Percentiles rank a stretch among this genome's conserved stretches.
phyloP scores from a whole-genome alignment of 805 yeast species.

The Kockiozyma suomiensis region DNA sequence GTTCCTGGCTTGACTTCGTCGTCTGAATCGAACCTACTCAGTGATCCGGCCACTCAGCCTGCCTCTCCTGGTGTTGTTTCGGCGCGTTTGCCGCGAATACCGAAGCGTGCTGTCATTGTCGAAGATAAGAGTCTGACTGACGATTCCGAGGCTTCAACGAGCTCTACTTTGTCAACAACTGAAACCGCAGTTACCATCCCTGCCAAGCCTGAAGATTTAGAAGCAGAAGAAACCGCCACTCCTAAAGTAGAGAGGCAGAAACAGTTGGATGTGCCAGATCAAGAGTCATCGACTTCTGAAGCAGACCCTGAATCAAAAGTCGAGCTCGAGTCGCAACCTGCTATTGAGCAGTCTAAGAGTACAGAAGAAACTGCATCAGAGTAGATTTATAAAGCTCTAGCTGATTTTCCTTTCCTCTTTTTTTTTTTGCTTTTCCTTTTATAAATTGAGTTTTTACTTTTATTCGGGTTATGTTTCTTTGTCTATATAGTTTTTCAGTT shows the following conservation, averaged over 20 bases:
- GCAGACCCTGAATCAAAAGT: neutral
- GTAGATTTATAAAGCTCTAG: too few relatives aligned
- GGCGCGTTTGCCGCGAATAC: slow-evolving; percentile 24
- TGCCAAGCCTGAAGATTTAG: neutral
- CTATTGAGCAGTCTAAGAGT: neutral
- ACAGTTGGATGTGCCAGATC: neutral
- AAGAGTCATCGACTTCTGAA: neutral
- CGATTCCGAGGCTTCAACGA: neutral
- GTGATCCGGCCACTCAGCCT: slow-evolving; percentile 14
- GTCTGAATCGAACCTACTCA: neutral
- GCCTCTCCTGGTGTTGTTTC: slow-evolving; percentile 18
- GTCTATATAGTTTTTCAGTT: neutral
- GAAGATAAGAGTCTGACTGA: neutral
- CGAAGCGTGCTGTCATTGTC: neutral
- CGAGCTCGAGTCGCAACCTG: neutral
- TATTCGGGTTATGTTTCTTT: too few relatives aligned
- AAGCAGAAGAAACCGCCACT: neutral
- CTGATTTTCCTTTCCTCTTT: neutral
- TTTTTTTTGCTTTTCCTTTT: neutral
- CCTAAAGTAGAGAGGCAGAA: neutral
- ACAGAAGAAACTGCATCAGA: too few relatives aligned
- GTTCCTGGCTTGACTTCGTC: neutral
- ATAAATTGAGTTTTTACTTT: neutral
- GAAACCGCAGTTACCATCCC: slow-evolving; percentile 3
- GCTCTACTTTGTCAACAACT: neutral